Base-by-base conservation (phyloP, 805 yeast species). In the Cyberlindnera japonica region DNA sequence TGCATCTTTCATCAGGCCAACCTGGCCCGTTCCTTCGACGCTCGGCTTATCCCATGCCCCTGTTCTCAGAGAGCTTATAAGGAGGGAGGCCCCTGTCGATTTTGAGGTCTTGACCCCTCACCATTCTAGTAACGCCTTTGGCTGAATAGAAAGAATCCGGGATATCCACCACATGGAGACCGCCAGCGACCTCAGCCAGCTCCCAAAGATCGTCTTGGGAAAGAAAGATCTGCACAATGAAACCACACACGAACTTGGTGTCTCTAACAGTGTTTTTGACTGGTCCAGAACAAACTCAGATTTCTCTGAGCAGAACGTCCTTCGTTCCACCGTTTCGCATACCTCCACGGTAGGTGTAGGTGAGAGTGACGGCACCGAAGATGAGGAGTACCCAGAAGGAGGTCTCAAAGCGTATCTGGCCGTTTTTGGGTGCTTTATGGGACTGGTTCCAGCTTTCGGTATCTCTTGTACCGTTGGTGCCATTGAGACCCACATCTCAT, bases 391-490 rank as follows among this genome's bases (percentile, higher is more conserved):
- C 38, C 74, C 74, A 6, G 75, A 81, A 48, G 85, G 87, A 12
- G 86, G 87, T 0, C 38, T 58, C 30, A 54, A 60, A 44, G 87
- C 86, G 0, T 78, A 77, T 63, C 43, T 62, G 5, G 83, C 76
- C 1, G 77, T 79, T 0, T 53, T 77, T 24, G 90, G 88, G 1
- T 67, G 77, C 0, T 79, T 79, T 46, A 57, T 77, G 41, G 87
- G 87, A 0, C 60, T 77, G 17, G 55, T 75, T 5, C 79, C 81
- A 1, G 72, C 71, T 6, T 72, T 79, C 46, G 88, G 90, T 3
- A 54, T 78, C 31, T 62, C 78, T 43, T 80, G 80, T 48, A 67
- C 83, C 0, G 65, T 78, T 18, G 88, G 90, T 49, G 83, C 83
- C 2, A 69, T 82, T 31, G 81, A 82, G 61, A 72, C 83, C 0